Percentiles rank a stretch among this genome's conserved stretches.
These are phyloP conservation scores for Nymphaea thermarum DNA, from an alignment of 164 flowering plant species.

Conservation along the genomic window DNA sequence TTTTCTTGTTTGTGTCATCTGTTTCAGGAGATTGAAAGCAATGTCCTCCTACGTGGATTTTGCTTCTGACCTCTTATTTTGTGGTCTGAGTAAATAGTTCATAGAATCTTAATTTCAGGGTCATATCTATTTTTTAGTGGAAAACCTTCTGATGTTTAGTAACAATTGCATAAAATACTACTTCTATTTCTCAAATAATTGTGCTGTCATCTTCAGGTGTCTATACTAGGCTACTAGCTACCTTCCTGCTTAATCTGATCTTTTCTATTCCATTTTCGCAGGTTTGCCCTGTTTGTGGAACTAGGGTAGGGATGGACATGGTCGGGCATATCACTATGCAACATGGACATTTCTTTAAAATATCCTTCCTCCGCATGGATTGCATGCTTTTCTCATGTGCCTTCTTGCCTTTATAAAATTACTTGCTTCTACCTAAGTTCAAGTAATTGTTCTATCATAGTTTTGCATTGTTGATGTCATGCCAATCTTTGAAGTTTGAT, in stretches of 20 bases:
- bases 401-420: not conserved
- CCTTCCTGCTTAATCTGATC: not conserved
- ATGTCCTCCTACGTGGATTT: no score
- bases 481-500: no score
- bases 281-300: conserved; percentile 68
- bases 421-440: not conserved
- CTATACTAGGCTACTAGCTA: not conserved
- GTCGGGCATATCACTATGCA: conserved; percentile 65
- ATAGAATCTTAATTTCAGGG: not conserved
- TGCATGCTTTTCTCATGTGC: not conserved
- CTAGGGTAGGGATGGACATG: conserved; percentile 66
- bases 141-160: no score
- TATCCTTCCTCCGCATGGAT: conserved; percentile 33
- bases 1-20: no score
- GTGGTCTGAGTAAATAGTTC: no score
- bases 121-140: not conserved
- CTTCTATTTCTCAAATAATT: not conserved
- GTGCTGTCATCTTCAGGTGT: not conserved
- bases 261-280: conserved; percentile 16
- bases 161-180: no score
- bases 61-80: no score
- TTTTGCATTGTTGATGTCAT: not conserved
- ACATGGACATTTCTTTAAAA: conserved; percentile 57
- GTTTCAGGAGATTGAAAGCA: no score
- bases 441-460: not conserved